Base-by-base conservation (phyloP, 2,329 filamentous ascomycete species). In the Hypoxylon sp. region DNA sequence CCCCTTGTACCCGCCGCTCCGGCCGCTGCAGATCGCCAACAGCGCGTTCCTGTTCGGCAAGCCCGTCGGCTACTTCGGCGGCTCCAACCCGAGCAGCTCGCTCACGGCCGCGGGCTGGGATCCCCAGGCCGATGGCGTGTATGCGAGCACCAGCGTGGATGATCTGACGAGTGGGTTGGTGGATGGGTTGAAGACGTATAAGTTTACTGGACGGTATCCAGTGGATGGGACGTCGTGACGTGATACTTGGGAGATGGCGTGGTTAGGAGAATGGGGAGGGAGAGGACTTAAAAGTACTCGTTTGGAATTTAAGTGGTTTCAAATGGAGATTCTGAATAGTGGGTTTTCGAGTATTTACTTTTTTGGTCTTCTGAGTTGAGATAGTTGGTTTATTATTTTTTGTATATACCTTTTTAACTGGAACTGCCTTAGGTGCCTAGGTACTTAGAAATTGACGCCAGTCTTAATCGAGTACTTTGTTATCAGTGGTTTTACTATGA, bases 31-130 rank as follows among this genome's bases (percentile, higher is more conserved):
- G 80, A 90, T 93, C 55, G 77, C 92, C 17, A 76, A 83, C 14
- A 87, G 90, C 74, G 87, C 84, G 0, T 93, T 88, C 80, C 82
- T 87, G 24, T 93, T 89, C 82, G 91, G 90, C 3, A 94, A 94
- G 83, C 89, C 91, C 0, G 81, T 93, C 24, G 90, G 83, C 13
- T 87, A 86, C 29, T 71, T 92, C 0, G 90, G 89, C 1, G 78
- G 74, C 5, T 71, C 69, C 3, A 11, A 58, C 26, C 71, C 74
- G 3, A 70, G 73, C 44, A 37, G 48, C 39, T 35, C 83, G 3
- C 78, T 87, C 5, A 69, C 76, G 0, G 78, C 77, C 11, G 82
- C 83, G 0, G 84, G 84, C 1, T 84, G 91, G 54, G 73, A 78
- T 52, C 54, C 69, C 3, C 54, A 73, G 1, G 80, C 78, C 3